phyloP scores from a whole-genome alignment of 2,329 filamentous ascomycete genomes.

The Aspergillus unguis region DNA sequence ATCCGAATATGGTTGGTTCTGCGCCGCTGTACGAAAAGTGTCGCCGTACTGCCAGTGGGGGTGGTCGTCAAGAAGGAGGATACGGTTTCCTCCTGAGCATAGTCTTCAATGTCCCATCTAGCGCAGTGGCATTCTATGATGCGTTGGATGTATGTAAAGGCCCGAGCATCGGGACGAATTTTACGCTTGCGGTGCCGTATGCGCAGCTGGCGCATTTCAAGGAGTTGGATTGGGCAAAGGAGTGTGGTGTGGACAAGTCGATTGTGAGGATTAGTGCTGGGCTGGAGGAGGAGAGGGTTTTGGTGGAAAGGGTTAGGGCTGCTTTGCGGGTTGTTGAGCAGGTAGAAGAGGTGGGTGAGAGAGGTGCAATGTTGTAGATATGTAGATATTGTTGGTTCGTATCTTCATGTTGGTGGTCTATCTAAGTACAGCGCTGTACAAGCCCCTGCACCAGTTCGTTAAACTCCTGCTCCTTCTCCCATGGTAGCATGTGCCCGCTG shows the following conservation, averaged over 20 bases:
- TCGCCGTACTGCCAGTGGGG: neutral
- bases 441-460: constrained; percentile 61
- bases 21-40: neutral
- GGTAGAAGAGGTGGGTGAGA: neutral
- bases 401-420: neutral
- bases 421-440: constrained; percentile 36
- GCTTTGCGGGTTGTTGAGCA: neutral
- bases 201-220: neutral
- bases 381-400: no score
- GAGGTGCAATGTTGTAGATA: no score
- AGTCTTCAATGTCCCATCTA: neutral
- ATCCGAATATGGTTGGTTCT: neutral
- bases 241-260: neutral
- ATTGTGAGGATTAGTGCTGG: constrained; percentile 6
- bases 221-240: constrained; percentile 3
- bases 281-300: neutral
- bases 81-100: constrained; percentile 3
- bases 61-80: neutral
- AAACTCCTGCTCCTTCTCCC: constrained; percentile 69
- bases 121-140: constrained; percentile 1
- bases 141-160: neutral
- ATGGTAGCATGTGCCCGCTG: constrained; percentile 70
- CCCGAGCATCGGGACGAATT: constrained; percentile 1
- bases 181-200: constrained; percentile 1
- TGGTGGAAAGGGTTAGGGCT: neutral